Base-by-base conservation (phyloP, 169 alveolate species). In the Eimeria maxima region DNA sequence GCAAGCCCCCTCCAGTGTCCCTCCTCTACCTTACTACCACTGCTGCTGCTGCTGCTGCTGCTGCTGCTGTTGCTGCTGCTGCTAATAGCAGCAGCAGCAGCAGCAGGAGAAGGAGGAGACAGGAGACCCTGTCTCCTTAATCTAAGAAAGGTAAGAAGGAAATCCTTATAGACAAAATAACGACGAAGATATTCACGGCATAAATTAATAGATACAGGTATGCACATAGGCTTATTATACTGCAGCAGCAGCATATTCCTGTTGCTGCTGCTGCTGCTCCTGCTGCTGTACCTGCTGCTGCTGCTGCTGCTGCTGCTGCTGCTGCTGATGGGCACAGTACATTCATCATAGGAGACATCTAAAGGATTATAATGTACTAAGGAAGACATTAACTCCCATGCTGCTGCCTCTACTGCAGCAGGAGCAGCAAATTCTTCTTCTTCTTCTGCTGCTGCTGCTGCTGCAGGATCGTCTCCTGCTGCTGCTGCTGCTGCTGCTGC, bases 361-460 rank as follows among this genome's bases (percentile, higher is more conserved):
- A 67, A 22, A 24, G 80, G 87, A 24, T 50, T 63, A 71, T n/a
- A 53, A 73, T 90, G 95, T 10, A 90, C 95, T 67, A 90, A 53
- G 53, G 95, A 47, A 11, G 84, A 22, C n/a, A 91, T 65, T 63
- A 91, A 22, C 67, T 91, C 95, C 95, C 95, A 91, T 33, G 90
- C 83, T 7, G 95, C 89, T 18, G 95, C 95, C 42, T 91, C 95
- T 1, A 83, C 78, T 11, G 50, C 55, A 83, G 92, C 89, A 33
- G 89, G 89, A 29, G 42, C 84, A 73, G 84, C 57, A 73, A 53
- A 27, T 11, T 11, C 14, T 29, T 45, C 45, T 13, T 16, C 5
- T 14, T 60, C 24, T 18, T 33, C 89, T 27, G 24, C 63, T 27
- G 89, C 38, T 10, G 20, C 65, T 18, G 38, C 44, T 6, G 57